phyloP scores from a whole-genome alignment of 2,329 filamentous ascomycete genomes.

The Pseudocercospora cruenta region DNA sequence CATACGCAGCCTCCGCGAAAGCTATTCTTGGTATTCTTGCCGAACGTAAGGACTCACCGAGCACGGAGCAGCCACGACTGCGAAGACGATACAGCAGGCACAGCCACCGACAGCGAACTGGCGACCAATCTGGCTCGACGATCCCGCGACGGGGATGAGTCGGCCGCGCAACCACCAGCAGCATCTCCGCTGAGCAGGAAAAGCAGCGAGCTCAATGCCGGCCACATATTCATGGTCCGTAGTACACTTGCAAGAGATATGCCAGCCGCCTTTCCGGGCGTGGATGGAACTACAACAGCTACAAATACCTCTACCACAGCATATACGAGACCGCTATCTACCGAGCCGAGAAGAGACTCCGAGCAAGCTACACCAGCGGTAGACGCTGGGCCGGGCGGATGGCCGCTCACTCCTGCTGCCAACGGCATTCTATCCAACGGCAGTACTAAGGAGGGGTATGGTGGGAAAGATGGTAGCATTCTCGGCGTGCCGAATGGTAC shows the following conservation, averaged over 20 bases:
- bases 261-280: slow-evolving; percentile 47
- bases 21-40: slow-evolving; percentile 6
- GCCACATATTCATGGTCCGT: slow-evolving; percentile 46
- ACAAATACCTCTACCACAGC: slow-evolving; percentile 31
- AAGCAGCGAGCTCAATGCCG: slow-evolving; percentile 37
- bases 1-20: slow-evolving; percentile 4
- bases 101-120: slow-evolving; percentile 25
- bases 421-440: slow-evolving; percentile 42
- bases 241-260: slow-evolving; percentile 49
- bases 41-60: not conserved
- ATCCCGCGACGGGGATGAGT: slow-evolving; percentile 36
- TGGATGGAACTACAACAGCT: slow-evolving; percentile 35
- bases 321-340: slow-evolving; percentile 15
- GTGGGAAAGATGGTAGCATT: slow-evolving; percentile 36
- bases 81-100: not conserved
- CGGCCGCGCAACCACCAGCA: slow-evolving; percentile 18
- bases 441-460: slow-evolving; percentile 44
- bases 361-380: slow-evolving; percentile 26
- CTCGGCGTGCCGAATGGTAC: slow-evolving; percentile 32
- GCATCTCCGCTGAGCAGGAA: slow-evolving; percentile 34
- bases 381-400: slow-evolving; percentile 33
- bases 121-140: slow-evolving; percentile 25
- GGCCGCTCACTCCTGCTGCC: slow-evolving; percentile 33
- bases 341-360: slow-evolving; percentile 18
- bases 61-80: slow-evolving; percentile 2